Conservation (phyloP, 345 rosid species). For the Raphanus sativus region DNA sequence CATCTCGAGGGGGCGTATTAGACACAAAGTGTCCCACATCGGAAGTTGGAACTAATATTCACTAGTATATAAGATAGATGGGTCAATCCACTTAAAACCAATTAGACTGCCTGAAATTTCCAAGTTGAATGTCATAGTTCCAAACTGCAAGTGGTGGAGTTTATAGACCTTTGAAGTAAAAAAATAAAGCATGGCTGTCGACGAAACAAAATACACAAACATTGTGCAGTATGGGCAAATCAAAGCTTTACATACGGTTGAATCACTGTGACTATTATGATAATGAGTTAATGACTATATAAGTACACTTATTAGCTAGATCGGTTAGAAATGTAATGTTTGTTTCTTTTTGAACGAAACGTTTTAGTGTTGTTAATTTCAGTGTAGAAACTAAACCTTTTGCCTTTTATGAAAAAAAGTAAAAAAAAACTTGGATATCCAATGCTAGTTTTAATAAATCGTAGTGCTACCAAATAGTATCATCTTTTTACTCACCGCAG, state of each 20-base stretch:
- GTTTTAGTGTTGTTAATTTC: background rate
- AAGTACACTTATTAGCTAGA: background rate
- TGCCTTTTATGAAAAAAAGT: background rate
- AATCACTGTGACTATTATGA: background rate
- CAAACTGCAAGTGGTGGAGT: background rate
- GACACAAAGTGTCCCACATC: no score
- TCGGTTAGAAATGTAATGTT: background rate
- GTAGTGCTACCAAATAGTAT: slow-evolving; percentile 19
- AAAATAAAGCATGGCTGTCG: background rate
- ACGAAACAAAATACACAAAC: background rate
- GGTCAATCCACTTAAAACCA: no score
- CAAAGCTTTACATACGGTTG: background rate
- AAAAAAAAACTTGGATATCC: background rate
- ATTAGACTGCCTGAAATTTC: background rate
- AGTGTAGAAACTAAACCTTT: background rate
- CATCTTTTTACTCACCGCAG: background rate
- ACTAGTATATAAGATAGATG: no score
- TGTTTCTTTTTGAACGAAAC: no score
- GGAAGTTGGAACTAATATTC: no score
- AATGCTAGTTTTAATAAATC: background rate
- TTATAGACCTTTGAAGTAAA: background rate
- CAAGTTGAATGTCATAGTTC: background rate
- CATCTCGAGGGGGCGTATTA: no score
- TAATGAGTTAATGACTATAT: background rate
- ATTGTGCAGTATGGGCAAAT: background rate